Conservation (phyloP, 1,284 basidiomycete genomes). For the Papiliotrema fonsecae region DNA sequence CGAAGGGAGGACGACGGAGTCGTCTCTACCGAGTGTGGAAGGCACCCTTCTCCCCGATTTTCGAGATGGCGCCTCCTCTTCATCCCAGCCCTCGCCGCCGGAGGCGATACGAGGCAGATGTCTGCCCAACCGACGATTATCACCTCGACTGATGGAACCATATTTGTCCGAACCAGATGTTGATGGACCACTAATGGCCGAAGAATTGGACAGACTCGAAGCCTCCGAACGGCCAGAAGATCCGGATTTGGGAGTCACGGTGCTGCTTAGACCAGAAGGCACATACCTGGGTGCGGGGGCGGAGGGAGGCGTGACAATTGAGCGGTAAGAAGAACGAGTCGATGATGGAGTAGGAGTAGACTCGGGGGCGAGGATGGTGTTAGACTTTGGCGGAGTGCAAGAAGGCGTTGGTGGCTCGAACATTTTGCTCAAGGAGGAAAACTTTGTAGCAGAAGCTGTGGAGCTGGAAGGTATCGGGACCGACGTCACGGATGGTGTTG, state of each 20-base stretch:
- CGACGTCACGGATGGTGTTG: too few relatives aligned
- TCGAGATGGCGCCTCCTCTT: conserved; percentile 17
- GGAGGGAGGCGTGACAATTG: conserved; percentile 20
- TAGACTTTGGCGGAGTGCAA: background rate
- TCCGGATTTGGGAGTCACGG: conserved; percentile 9
- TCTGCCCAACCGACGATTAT: conserved; percentile 42
- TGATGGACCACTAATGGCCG: too few relatives aligned
- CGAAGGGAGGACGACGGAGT: conserved; percentile 6
- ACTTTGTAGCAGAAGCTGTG: conserved; percentile 3
- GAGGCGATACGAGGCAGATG: conserved; percentile 49
- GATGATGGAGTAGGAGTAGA: conserved; percentile 7
- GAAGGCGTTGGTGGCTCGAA: background rate
- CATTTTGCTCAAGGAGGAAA: background rate
- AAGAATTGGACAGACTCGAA: too few relatives aligned
- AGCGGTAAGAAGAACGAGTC: conserved; percentile 8
- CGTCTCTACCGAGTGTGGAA: conserved; percentile 19
- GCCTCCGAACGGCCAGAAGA: too few relatives aligned
- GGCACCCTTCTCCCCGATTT: conserved; percentile 18
- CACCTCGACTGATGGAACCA: conserved; percentile 37
- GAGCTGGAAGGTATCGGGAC: background rate
- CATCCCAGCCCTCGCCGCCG: conserved; percentile 43
- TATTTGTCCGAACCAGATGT: conserved; percentile 23
- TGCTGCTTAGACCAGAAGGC: conserved; percentile 23
- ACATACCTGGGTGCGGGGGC: conserved; percentile 17
- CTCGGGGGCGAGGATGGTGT: too few relatives aligned